Conservation (phyloP, 192 early-diverging fungal genomes). For the Haplosporangium gracile region DNA sequence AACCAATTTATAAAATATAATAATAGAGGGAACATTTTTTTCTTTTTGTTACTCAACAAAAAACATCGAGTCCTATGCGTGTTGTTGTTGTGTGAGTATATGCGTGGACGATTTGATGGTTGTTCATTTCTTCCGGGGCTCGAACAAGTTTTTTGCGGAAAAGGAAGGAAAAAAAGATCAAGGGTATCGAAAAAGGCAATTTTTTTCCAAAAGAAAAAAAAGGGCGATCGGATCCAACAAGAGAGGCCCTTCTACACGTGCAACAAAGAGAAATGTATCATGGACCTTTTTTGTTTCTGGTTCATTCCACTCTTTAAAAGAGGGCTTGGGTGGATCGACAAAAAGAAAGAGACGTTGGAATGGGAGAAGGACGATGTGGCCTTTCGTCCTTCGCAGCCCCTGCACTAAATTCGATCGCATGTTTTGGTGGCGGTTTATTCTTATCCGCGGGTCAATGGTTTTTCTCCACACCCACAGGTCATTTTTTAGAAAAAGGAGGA, state of each 20-base stretch:
- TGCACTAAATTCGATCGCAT: neutral
- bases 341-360: neutral
- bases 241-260: neutral
- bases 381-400: neutral
- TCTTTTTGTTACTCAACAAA: neutral
- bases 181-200: neutral
- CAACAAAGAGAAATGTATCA: neutral
- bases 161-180: no score
- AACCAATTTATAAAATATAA: neutral
- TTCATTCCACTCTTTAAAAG: neutral
- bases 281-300: neutral
- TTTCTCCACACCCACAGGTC: neutral
- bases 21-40: neutral
- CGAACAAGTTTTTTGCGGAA: neutral
- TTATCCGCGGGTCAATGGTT: neutral
- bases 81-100: neutral
- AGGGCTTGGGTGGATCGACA: neutral
- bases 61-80: neutral
- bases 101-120: neutral
- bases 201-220: constrained; percentile 1
- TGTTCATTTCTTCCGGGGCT: neutral
- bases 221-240: neutral
- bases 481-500: neutral
- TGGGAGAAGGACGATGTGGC: neutral
- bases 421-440: neutral